phyloP scores from a whole-genome alignment of 1,284 basidiomycete species.

The Ceratobasidium sp. region DNA sequence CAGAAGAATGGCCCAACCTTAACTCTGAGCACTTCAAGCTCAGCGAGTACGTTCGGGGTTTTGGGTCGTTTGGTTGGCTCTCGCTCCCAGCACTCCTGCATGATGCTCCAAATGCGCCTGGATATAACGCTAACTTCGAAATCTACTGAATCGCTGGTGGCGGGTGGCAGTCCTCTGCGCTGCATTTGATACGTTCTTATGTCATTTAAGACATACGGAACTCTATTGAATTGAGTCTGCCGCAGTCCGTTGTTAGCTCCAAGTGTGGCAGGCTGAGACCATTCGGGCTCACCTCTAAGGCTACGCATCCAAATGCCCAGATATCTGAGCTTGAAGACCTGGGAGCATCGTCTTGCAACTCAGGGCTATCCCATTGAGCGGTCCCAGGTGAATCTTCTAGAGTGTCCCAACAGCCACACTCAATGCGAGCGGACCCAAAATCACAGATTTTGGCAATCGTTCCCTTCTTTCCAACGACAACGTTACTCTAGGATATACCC shows the following conservation, averaged over 20 bases:
- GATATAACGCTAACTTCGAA: not conserved
- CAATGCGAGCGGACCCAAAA: conserved; percentile 20
- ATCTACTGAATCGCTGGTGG: not conserved
- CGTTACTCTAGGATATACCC: not conserved
- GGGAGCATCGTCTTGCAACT: not conserved
- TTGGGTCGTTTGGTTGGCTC: not conserved
- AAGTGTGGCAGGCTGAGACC: not conserved
- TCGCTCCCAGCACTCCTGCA: not conserved
- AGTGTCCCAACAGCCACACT: not conserved
- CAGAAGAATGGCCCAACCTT: no score
- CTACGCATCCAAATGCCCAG: conserved; percentile 23
- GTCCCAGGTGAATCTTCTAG: not conserved
- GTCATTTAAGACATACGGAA: not conserved
- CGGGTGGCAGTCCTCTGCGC: not conserved
- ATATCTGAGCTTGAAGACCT: not conserved
- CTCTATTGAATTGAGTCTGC: not conserved
- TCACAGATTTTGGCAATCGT: not conserved
- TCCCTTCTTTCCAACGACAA: not conserved
- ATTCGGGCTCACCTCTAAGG: not conserved
- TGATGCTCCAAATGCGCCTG: not conserved
- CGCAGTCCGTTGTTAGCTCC: not conserved
- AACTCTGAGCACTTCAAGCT: not conserved
- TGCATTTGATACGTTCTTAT: not conserved
- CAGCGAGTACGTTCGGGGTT: not conserved
- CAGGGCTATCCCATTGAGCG: conserved; percentile 16